Conservation (phyloP, 139 green algal genomes). For the Haematococcus lacustris region DNA sequence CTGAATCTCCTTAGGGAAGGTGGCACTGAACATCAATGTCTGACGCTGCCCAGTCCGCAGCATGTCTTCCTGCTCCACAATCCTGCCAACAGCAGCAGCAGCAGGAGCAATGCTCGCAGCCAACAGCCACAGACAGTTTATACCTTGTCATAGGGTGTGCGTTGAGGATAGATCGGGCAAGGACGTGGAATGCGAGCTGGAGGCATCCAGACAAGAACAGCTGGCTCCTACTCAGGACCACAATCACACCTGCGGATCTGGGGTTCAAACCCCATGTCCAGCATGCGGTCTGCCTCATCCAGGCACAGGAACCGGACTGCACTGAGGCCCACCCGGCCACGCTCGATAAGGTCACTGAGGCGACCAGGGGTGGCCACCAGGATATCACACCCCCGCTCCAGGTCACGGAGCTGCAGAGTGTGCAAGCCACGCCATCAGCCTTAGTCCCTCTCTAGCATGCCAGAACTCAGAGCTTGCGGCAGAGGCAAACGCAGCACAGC, state of each 20-base stretch:
- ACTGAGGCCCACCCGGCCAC: constrained; percentile 71
- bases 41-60: constrained; percentile 74
- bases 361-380: constrained; percentile 93
- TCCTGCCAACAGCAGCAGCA: too few species aligned
- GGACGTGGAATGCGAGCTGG: too few species aligned
- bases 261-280: constrained; percentile 98
- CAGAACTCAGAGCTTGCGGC: too few species aligned
- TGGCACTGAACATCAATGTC: constrained; percentile 94
- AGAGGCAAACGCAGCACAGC: too few species aligned
- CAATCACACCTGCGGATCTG: constrained; percentile 60
- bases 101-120: too few species aligned
- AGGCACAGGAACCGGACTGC: constrained; percentile 73
- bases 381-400: constrained; percentile 93
- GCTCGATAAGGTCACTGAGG: constrained; percentile 90
- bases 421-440: too few species aligned
- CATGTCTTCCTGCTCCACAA: constrained; percentile 88
- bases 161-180: too few species aligned
- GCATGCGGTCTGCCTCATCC: constrained; percentile 95
- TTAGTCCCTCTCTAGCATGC: too few species aligned
- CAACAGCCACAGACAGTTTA: too few species aligned
- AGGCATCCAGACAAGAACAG: too few species aligned
- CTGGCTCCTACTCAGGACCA: too few species aligned
- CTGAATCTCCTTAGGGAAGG: constrained; percentile 91
- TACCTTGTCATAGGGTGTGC: too few species aligned
- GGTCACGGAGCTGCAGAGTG: constrained; percentile 82